These are phyloP conservation scores for Proliferodiscus dingleyae DNA, from an alignment of 2,329 filamentous ascomycete genomes.

Conservation along the genomic window DNA sequence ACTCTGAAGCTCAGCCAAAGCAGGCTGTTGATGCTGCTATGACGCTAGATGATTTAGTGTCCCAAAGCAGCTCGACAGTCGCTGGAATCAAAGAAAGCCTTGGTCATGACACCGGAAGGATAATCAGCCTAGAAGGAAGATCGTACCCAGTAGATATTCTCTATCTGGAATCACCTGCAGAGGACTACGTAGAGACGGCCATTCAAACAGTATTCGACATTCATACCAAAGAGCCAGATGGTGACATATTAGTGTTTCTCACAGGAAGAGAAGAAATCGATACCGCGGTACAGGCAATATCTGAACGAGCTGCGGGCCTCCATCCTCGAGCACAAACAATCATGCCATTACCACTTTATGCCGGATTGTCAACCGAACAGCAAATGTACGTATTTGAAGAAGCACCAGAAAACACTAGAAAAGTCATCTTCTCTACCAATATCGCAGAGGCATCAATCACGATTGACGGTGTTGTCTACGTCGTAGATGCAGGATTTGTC, in stretches of 20 bases:
- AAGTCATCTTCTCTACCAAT: constrained; percentile 91
- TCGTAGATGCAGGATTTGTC: constrained; percentile 86
- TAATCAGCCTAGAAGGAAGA: constrained; percentile 81
- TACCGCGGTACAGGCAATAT: constrained; percentile 69
- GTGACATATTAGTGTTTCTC: constrained; percentile 86
- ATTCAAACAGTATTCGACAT: constrained; percentile 84
- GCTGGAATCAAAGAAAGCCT: constrained; percentile 19
- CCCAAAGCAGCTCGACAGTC: constrained; percentile 22
- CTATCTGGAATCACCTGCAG: constrained; percentile 70
- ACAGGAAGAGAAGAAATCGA: constrained; percentile 95
- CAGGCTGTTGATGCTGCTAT: constrained; percentile 34
- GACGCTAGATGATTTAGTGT: constrained; percentile 30
- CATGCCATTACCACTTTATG: constrained; percentile 76
- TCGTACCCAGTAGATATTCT: constrained; percentile 85
- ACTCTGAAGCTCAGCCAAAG: constrained; percentile 31
- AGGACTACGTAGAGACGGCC: constrained; percentile 82
- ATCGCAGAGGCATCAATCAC: constrained; percentile 96
- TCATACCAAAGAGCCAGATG: constrained; percentile 71
- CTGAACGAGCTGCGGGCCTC: constrained; percentile 63
- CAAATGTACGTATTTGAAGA: constrained; percentile 95
- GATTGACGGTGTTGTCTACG: constrained; percentile 85
- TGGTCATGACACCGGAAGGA: constrained; percentile 48
- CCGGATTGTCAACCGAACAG: constrained; percentile 81
- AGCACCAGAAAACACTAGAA: constrained; percentile 73
- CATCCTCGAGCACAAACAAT: constrained; percentile 55